A percentile compares a stretch with the other conserved stretches of the same genome.
These are phyloP conservation scores for Solanum chilense DNA, from an alignment of 257 asterid genomes.

Conservation along the genomic window DNA sequence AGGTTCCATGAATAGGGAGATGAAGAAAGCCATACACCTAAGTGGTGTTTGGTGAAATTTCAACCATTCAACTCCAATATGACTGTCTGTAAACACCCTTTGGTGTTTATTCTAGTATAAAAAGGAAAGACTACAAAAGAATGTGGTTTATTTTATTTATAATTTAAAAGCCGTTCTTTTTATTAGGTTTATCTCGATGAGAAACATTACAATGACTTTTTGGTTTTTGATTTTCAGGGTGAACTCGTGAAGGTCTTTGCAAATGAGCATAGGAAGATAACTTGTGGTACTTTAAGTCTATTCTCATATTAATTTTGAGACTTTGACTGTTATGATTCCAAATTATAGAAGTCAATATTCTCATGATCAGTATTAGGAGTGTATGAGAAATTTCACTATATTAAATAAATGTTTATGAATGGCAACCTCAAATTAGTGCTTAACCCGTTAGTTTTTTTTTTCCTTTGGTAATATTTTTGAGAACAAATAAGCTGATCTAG, in stretches of 20 bases:
- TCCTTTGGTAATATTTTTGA: background rate
- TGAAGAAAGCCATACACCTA: background rate
- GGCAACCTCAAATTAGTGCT: background rate
- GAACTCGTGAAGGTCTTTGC: conserved; percentile 89
- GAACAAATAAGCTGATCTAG: background rate
- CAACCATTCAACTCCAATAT: background rate
- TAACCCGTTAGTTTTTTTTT: background rate
- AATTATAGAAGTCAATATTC: background rate
- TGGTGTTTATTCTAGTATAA: background rate
- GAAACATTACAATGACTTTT: conserved; percentile 13
- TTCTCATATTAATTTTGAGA: conserved; percentile 1
- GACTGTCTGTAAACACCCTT: background rate
- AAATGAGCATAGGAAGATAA: conserved; percentile 79
- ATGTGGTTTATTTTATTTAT: background rate
- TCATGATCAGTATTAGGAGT: background rate
- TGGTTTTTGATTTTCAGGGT: conserved; percentile 61
- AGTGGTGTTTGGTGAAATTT: background rate
- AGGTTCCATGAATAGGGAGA: background rate
- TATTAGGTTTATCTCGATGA: background rate
- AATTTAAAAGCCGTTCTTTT: background rate
- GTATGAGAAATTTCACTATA: background rate
- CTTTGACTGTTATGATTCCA: background rate
- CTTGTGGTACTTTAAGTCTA: conserved; percentile 50
- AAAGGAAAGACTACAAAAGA: background rate
- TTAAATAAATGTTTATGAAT: background rate